These are phyloP conservation scores for Cercospora citrullina DNA, from an alignment of 2,329 filamentous ascomycete species.

Conservation along the genomic window DNA sequence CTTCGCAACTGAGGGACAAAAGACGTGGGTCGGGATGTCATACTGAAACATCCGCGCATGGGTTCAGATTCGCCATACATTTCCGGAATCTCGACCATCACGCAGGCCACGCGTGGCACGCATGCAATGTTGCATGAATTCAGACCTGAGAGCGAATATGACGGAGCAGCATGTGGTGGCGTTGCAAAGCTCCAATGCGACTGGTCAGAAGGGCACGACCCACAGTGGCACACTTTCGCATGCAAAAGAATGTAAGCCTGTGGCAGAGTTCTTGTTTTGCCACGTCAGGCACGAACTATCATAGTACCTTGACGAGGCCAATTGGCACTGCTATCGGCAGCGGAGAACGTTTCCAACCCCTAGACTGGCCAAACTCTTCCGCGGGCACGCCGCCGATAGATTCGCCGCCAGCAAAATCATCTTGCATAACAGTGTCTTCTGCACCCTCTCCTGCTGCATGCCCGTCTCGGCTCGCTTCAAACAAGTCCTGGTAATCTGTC, in stretches of 20 bases:
- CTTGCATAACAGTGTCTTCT: constrained; percentile 12
- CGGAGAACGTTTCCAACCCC: constrained; percentile 22
- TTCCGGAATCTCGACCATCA: not conserved
- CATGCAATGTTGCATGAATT: not conserved
- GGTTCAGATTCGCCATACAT: not conserved
- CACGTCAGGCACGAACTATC: constrained; percentile 14
- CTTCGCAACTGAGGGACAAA: not conserved
- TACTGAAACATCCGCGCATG: not conserved
- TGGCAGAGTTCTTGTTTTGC: not conserved
- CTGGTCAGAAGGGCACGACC: not conserved
- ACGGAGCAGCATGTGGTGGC: not conserved
- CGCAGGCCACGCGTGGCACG: not conserved
- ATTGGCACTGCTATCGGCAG: constrained; percentile 22
- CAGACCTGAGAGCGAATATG: not conserved
- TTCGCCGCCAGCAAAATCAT: not conserved
- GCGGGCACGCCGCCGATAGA: not conserved
- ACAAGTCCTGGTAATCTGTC: constrained; percentile 37
- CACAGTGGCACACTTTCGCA: constrained; percentile 6
- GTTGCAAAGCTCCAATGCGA: not conserved
- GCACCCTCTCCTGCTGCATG: constrained; percentile 1
- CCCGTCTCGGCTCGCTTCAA: constrained; percentile 37
- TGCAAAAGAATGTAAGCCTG: constrained; percentile 7
- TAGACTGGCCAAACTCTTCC: not conserved
- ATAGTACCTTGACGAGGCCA: constrained; percentile 19
- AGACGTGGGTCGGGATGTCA: not conserved